Evolutionary conservation across 306 rosid genomes (phyloP).

Genomic region (Rosa rugosa): DNA sequence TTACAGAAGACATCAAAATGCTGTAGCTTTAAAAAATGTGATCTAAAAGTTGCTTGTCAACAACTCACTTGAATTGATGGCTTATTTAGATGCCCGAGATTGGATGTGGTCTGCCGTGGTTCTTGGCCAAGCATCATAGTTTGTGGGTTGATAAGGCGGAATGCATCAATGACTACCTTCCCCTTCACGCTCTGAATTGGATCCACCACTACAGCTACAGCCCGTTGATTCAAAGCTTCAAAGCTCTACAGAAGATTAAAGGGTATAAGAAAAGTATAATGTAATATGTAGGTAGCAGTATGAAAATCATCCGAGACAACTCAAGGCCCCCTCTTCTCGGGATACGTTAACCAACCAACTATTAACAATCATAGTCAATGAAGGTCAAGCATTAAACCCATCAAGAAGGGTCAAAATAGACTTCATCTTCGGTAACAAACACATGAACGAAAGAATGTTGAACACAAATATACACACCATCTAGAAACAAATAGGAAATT

Average conservation of each 20-base stretch:
- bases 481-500: not conserved
- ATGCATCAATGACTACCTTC: slow-evolving; percentile 91
- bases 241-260: slow-evolving; percentile 54
- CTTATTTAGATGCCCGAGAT: slow-evolving; percentile 85
- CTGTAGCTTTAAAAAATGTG: not conserved
- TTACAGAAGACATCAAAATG: slow-evolving; percentile 18
- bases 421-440: not conserved
- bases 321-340: not conserved
- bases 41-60: not conserved
- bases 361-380: not conserved
- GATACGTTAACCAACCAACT: not conserved
- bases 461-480: not conserved
- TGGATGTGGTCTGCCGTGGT: slow-evolving; percentile 89
- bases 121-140: slow-evolving; percentile 93
- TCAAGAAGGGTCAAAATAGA: not conserved
- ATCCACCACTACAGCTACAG: slow-evolving; percentile 89
- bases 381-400: not conserved
- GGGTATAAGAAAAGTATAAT: not conserved
- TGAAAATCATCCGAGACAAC: not conserved
- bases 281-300: not conserved
- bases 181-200: slow-evolving; percentile 93
- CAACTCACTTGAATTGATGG: slow-evolving; percentile 85
- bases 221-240: slow-evolving; percentile 87
- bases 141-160: slow-evolving; percentile 83
- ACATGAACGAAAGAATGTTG: not conserved